Evolutionary conservation across 768 basidiomycete genomes (phyloP).

Genomic region (Paxillus rubicundulus): DNA sequence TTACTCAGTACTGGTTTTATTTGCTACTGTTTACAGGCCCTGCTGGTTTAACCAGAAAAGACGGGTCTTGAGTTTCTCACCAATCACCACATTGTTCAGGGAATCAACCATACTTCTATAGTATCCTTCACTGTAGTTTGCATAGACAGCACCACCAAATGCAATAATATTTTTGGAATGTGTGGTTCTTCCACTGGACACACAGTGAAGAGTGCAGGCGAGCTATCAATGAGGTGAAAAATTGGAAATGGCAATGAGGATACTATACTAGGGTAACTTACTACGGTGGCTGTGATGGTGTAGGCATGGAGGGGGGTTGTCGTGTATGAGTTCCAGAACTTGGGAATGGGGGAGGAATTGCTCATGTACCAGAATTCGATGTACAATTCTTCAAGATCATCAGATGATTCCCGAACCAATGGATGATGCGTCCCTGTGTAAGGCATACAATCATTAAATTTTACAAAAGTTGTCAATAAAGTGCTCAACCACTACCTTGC

Average conservation of each 20-base stretch:
- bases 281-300: neutral
- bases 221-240: neutral
- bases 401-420: neutral
- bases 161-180: neutral
- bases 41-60: neutral
- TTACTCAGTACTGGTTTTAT: neutral
- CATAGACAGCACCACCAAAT: neutral
- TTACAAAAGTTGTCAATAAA: no score
- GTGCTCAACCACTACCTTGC: neutral
- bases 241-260: neutral
- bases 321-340: neutral
- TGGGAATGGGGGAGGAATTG: neutral
- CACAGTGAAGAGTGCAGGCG: neutral
- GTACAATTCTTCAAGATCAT: neutral
- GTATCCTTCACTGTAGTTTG: neutral
- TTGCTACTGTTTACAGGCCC: neutral
- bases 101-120: no score
- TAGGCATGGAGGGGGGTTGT: neutral
- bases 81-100: neutral
- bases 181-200: neutral
- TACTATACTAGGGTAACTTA: neutral
- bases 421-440: neutral
- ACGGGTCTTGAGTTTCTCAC: neutral
- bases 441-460: neutral
- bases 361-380: neutral